A percentile compares a stretch with the other conserved stretches of the same genome.
Conservation (phyloP, 345 rosid species). For the Boechera divaricarpa region DNA sequence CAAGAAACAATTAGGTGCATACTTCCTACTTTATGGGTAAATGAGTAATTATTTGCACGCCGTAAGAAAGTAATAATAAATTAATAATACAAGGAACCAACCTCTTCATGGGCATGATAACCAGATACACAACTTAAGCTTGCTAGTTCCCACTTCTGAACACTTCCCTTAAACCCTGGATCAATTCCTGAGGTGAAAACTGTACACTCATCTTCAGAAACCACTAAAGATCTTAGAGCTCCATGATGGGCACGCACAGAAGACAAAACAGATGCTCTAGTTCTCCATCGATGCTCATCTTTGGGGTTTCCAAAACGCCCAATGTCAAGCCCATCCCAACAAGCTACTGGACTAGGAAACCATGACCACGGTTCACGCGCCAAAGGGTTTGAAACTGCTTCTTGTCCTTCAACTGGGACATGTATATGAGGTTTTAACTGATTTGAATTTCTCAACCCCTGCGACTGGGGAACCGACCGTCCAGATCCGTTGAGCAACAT, state of each 20-base stretch:
- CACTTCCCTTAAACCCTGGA: slow-evolving; percentile 91
- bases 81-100: slow-evolving; percentile 48
- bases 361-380: slow-evolving; percentile 86
- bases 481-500: slow-evolving; percentile 83
- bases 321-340: slow-evolving; percentile 88
- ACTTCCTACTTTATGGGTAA: not conserved
- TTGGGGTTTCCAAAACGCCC: slow-evolving; percentile 73
- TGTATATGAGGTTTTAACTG: slow-evolving; percentile 62
- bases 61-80: slow-evolving; percentile 12
- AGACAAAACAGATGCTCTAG: slow-evolving; percentile 74
- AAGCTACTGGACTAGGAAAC: slow-evolving; percentile 86
- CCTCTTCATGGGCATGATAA: slow-evolving; percentile 98
- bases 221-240: slow-evolving; percentile 81
- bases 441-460: slow-evolving; percentile 61
- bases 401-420: slow-evolving; percentile 50
- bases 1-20: slow-evolving; percentile 45
- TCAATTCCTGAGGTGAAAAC: slow-evolving; percentile 90
- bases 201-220: slow-evolving; percentile 79
- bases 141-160: slow-evolving; percentile 90
- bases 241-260: slow-evolving; percentile 87
- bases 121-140: slow-evolving; percentile 77
- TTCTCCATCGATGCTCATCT: slow-evolving; percentile 94
- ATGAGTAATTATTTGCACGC: not conserved
- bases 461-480: slow-evolving; percentile 79
- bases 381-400: slow-evolving; percentile 54